These are phyloP conservation scores for Basipetospora chlamydospora DNA, from an alignment of 2,329 filamentous ascomycete genomes.

Conservation along the genomic window DNA sequence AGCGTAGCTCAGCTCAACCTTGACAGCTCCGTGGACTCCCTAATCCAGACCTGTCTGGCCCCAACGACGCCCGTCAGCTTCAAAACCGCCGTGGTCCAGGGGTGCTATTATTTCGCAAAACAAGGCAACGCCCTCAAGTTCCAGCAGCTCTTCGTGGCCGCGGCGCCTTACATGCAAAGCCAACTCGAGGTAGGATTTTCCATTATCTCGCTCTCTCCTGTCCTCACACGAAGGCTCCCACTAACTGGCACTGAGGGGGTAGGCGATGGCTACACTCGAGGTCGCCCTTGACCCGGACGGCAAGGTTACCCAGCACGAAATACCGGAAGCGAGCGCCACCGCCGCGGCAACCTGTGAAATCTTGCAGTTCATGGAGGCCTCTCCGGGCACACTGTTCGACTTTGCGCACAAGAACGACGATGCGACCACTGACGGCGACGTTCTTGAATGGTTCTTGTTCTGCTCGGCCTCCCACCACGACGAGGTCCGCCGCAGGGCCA, in stretches of 20 bases:
- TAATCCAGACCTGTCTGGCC: constrained; percentile 42
- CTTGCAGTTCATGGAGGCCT: constrained; percentile 41
- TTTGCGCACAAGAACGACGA: not conserved
- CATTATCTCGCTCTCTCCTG: not conserved
- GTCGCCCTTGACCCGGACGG: not conserved
- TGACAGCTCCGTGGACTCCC: constrained; percentile 39
- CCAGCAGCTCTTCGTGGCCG: constrained; percentile 37
- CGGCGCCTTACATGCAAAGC: constrained; percentile 39
- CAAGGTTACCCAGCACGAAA: not conserved
- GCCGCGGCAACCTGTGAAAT: constrained; percentile 34
- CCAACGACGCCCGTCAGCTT: constrained; percentile 42
- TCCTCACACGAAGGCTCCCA: too few species aligned
- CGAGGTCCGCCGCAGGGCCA: constrained; percentile 31
- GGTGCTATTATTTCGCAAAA: constrained; percentile 47
- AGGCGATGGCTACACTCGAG: constrained; percentile 2
- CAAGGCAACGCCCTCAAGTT: constrained; percentile 34
- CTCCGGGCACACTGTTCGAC: constrained; percentile 19
- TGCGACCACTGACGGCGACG: constrained; percentile 15
- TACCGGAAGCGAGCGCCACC: constrained; percentile 15
- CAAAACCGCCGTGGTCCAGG: constrained; percentile 47
- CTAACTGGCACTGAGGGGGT: too few species aligned
- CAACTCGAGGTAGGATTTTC: constrained; percentile 41
- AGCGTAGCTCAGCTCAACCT: constrained; percentile 48
- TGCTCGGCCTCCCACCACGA: constrained; percentile 39
- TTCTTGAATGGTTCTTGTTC: constrained; percentile 36